Evolutionary conservation across 768 basidiomycete species (phyloP).

Genomic region (Termitomyces sp.): DNA sequence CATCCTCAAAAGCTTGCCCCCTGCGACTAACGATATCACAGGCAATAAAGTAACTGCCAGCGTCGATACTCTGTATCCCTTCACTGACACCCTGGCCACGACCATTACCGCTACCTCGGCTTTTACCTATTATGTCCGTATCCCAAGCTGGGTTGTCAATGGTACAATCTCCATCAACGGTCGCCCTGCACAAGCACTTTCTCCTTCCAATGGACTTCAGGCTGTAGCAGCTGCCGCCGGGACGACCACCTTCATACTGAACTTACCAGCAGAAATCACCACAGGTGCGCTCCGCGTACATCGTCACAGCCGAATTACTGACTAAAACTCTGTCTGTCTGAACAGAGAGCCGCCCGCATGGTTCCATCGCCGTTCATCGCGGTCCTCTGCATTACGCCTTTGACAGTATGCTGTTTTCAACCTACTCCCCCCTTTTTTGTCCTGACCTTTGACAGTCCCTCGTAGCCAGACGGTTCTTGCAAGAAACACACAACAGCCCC

Average conservation of each 20-base stretch:
- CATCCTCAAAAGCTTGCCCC: neutral
- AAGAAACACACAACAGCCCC: slow-evolving; percentile 34
- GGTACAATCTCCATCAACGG: slow-evolving; percentile 40
- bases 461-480: slow-evolving; percentile 32
- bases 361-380: slow-evolving; percentile 47
- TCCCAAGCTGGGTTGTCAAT: slow-evolving; percentile 41
- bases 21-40: slow-evolving; percentile 9
- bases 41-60: slow-evolving; percentile 33
- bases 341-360: slow-evolving; percentile 43
- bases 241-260: slow-evolving; percentile 36
- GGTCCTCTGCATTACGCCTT: slow-evolving; percentile 51
- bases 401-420: slow-evolving; percentile 30
- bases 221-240: slow-evolving; percentile 33
- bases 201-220: slow-evolving; percentile 39
- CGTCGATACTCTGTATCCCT: slow-evolving; percentile 43
- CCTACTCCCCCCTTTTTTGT: neutral
- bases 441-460: slow-evolving; percentile 18
- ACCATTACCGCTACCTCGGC: slow-evolving; percentile 33
- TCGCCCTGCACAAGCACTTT: slow-evolving; percentile 26
- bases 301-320: too few relatives aligned
- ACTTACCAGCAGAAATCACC: slow-evolving; percentile 41
- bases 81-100: slow-evolving; percentile 37
- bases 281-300: slow-evolving; percentile 25
- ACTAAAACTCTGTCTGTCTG: neutral
- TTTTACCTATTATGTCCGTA: slow-evolving; percentile 40